These are phyloP conservation scores for Symbiodinium pilosum DNA, from an alignment of 73 alveolate species.

Conservation along the genomic window DNA sequence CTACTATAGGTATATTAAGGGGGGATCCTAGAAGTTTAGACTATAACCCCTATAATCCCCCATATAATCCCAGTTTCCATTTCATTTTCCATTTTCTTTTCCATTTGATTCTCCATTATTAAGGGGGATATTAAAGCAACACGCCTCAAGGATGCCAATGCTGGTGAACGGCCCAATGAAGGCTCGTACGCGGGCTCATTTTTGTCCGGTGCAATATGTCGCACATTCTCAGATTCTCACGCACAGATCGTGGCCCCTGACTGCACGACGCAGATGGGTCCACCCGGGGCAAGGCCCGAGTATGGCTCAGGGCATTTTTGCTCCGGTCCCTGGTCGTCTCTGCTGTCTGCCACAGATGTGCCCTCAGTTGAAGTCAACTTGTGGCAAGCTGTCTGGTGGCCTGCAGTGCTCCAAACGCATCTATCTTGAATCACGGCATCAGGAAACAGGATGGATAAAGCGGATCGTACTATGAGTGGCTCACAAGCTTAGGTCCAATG, in stretches of 20 bases:
- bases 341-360: conserved; percentile 7
- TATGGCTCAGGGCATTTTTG: not conserved
- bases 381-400: not conserved
- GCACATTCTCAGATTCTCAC: not conserved
- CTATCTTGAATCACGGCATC: too few species aligned
- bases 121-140: too few species aligned
- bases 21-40: too few species aligned
- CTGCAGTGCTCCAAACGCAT: too few species aligned
- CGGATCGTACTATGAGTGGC: too few species aligned
- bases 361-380: not conserved
- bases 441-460: too few species aligned
- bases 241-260: conserved; percentile 11
- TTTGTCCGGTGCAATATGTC: not conserved
- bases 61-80: too few species aligned
- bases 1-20: too few species aligned
- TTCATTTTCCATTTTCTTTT: too few species aligned
- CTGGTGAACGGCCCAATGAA: not conserved
- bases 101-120: too few species aligned
- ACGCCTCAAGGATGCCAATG: not conserved
- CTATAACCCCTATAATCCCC: too few species aligned
- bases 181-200: not conserved
- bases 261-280: conserved; percentile 19
- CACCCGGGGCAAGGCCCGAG: conserved; percentile 2
- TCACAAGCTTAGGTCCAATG: too few species aligned
- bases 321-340: conserved; percentile 15